Evolutionary conservation across 495 filamentous ascomycete species (phyloP), one percentile per base, ranked within the genome.

Genomic region (Penicillium antarcticum): DNA sequence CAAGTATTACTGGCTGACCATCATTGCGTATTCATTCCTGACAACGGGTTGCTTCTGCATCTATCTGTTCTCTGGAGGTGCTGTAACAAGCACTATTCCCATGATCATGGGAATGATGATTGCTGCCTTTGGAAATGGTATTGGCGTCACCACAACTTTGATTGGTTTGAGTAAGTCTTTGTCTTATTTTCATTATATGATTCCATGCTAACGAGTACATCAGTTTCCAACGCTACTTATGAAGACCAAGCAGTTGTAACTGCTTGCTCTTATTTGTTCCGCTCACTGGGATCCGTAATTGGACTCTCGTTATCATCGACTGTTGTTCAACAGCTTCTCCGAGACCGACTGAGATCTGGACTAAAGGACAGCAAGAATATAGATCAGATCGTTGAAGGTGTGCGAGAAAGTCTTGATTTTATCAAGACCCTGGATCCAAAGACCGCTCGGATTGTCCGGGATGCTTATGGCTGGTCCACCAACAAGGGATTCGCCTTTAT

Each of bases 251-350:
- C 90, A 1, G 78, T 95, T 3, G 86, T 85, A 3, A 92, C 89
- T 11, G 91, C 91, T 2, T 91, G 88, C 64, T 88, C 83, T 1
- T 96, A 95, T 65, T 80, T 95, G 2, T 96, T 96, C 76, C 84
- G 91, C 4, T 86, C 87, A 4, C 72, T 95, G 9, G 91, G 91
- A n/a, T 84, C 82, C 4, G 84, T 89, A 8, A 77, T 88, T 16
- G 88, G 89, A 8, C 66, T 95, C 33, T 86, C 85, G 18, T 62
- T 89, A 19, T 78, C 82, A 12, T 80, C 87, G 0, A 91, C 87
- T 2, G 76, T 90, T 13, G 78, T 90, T 14, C 91, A 96, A 62
- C 84, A 88, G 52, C 72, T 74, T 10, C 72, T 96, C 18, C 77
- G 88, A 5, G 68, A 61, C 2, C 72, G 79, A 31, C 71, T 95